Evolutionary conservation across 2,329 filamentous ascomycete species (phyloP).

Genomic region (Cladosporium phlei): DNA sequence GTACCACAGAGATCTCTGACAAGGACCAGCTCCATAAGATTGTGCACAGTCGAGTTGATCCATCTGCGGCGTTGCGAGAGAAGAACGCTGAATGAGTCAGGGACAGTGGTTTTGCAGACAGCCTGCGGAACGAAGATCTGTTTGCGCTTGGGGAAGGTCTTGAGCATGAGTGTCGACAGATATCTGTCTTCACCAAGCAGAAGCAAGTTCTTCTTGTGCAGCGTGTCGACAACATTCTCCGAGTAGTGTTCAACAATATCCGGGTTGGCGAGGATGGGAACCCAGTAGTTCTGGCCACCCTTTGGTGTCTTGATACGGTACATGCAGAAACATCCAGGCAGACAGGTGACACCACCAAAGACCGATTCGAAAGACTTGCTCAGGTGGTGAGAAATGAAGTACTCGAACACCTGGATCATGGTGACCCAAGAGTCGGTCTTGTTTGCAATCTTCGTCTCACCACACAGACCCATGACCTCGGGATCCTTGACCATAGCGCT

Average conservation of each 20-base stretch:
- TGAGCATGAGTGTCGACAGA: constrained; percentile 93
- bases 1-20: constrained; percentile 95
- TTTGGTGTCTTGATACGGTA: constrained; percentile 99
- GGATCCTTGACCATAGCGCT: constrained; percentile 99
- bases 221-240: constrained; percentile 95
- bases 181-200: constrained; percentile 92
- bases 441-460: constrained; percentile 99
- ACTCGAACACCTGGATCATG: constrained; percentile 98
- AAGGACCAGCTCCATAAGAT: constrained; percentile 93
- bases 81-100: constrained; percentile 84
- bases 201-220: constrained; percentile 95
- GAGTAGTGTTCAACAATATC: constrained; percentile 99
- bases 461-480: constrained; percentile 97
- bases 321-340: constrained; percentile 99
- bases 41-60: constrained; percentile 99
- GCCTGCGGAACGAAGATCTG: constrained; percentile 98
- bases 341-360: constrained; percentile 97
- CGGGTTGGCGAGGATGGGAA: constrained; percentile 94
- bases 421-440: constrained; percentile 92
- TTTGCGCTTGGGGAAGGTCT: constrained; percentile 98
- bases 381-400: constrained; percentile 97
- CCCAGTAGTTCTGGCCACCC: constrained; percentile 98
- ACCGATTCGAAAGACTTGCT: constrained; percentile 97
- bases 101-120: constrained; percentile 97
- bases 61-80: constrained; percentile 92